These are phyloP conservation scores for Miscanthus sacchariflorus DNA, from an alignment of 202 grass and related monocot species.

Conservation along the genomic window DNA sequence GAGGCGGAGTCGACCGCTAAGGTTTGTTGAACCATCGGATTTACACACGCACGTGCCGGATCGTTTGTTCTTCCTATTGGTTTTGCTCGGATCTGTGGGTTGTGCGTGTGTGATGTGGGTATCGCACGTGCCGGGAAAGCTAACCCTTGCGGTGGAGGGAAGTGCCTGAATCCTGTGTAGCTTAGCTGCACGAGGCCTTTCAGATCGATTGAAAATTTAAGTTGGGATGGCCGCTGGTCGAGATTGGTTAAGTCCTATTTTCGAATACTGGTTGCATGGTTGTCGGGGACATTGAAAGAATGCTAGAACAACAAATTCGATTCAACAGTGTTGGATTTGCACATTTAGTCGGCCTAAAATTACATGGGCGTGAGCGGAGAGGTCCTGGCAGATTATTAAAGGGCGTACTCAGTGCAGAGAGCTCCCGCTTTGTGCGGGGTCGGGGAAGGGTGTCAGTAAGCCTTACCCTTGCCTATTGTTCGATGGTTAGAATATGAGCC, in stretches of 20 bases:
- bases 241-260: background rate
- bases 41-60: constrained; percentile 63
- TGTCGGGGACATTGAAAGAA: background rate
- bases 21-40: constrained; percentile 88
- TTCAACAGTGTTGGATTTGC: background rate
- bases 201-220: background rate
- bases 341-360: background rate
- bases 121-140: constrained; percentile 36
- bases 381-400: background rate
- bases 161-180: background rate
- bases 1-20: constrained; percentile 74
- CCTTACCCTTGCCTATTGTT: no score
- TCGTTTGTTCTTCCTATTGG: constrained; percentile 54
- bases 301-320: background rate
- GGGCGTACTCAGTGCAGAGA: no score
- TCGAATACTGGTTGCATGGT: background rate
- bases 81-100: constrained; percentile 57
- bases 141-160: background rate
- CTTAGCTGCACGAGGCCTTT: background rate
- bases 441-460: no score
- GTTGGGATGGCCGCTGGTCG: background rate
- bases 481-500: background rate
- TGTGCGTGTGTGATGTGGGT: constrained; percentile 61
- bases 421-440: no score
- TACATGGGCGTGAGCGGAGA: no score